Evolutionary conservation across 2,329 filamentous ascomycete species (phyloP).

Genomic region (Beauveria varroae): DNA sequence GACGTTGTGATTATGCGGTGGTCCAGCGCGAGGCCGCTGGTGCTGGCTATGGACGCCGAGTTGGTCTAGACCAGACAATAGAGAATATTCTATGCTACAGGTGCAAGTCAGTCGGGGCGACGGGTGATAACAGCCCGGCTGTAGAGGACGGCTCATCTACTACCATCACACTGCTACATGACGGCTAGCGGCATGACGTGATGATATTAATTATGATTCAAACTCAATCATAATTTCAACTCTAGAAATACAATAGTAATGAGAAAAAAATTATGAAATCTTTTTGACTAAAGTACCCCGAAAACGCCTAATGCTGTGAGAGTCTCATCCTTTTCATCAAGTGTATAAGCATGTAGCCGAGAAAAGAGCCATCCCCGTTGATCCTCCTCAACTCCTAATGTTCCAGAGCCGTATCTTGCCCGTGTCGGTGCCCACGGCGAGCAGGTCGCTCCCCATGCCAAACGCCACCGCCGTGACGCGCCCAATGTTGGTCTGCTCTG

Average conservation of each 20-base stretch:
- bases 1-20: slow-evolving; percentile 64
- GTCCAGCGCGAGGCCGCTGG: slow-evolving; percentile 61
- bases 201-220: neutral
- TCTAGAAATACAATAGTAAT: neutral
- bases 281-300: neutral
- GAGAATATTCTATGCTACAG: neutral
- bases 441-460: slow-evolving; percentile 54
- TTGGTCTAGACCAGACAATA: slow-evolving; percentile 37
- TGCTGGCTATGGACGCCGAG: slow-evolving; percentile 49
- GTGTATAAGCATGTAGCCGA: neutral
- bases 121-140: neutral
- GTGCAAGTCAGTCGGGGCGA: neutral
- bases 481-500: slow-evolving; percentile 78
- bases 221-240: neutral
- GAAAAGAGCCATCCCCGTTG: neutral
- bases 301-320: slow-evolving; percentile 10
- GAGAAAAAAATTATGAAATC: neutral
- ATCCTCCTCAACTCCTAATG: slow-evolving; percentile 51
- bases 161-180: neutral
- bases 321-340: neutral
- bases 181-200: neutral
- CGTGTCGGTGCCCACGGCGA: slow-evolving; percentile 82
- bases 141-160: neutral
- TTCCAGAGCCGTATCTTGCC: slow-evolving; percentile 91
- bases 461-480: slow-evolving; percentile 71